Base-by-base conservation (phyloP, 1,284 basidiomycete genomes). In the Gomphus bonarii region DNA sequence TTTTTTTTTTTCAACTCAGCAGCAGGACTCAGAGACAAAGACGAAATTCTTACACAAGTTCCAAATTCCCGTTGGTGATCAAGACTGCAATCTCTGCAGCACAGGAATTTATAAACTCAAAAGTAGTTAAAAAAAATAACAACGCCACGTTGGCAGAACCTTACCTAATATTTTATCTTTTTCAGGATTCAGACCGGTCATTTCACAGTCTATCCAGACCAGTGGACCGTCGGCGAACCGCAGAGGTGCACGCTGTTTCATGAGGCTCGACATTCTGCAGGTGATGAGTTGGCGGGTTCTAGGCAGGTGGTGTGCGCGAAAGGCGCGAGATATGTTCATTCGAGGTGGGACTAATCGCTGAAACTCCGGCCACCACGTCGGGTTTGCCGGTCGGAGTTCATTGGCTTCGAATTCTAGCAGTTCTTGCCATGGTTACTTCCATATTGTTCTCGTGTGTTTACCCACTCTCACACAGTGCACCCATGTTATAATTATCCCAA, bases 171-270 rank as follows among this genome's bases (percentile, higher is more conserved):
- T 79, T 58, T 81, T 81, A 66, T 93, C 86, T 31, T 68, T 80
- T 30, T 76, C 73, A 3, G 76, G 75, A 64, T 86, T 70, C 22
- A 85, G 67, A 4, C 83, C 84, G 1, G 88, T 91, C 91, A 93
- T 93, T 70, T 93, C 90, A 65, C 89, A 90, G 67, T 93, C 91
- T 52, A 93, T 79, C 90, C 90, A 93, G 1, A 93, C 87, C 50
- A 93, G 70, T 9, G 91, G 89, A 0, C 87, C 86, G 18, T 79
- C 75, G 6, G 71, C 64, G 47, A 74, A 78, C 22, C 16, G 28
- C 18, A 65, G 58, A 11, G 64, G 59, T 12, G 33, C 35, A 47
- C 30, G 54, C 20, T 49, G 54, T 18, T 20, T 30, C 5, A 42
- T 28, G 16, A 30, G 12, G 20, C 28, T 48, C 46, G 14, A 48